Evolutionary conservation across 164 flowering plant genomes (phyloP), one percentile per base, ranked within the genome.

Genomic region (Stephania yunnanensis): DNA sequence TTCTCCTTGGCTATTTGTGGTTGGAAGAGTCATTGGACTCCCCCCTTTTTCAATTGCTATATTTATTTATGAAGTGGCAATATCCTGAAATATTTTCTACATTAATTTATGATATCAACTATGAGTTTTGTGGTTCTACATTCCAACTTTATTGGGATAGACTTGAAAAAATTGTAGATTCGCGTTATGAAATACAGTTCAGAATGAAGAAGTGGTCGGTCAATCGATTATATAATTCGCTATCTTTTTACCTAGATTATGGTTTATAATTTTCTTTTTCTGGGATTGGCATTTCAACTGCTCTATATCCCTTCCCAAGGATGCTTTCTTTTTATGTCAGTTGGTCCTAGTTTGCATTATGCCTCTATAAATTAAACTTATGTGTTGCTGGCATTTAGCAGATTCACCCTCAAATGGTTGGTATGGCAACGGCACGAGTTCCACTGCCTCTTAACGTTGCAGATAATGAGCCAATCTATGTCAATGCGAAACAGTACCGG

Each of bases 401-500:
- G 88, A 80, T 88, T 48, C 92, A 86, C 80, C 82, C 89, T 9
- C 94, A 88, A 78, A 77, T 88, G 82, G 63, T 87, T 82, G 90
- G 90, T 31, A 69, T 85, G 68, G 68, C 85, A 19, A 78, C 91
- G 50, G 77, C 86, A 13, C 84, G 94, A 75, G 85, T 94, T 25
- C 91, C 92, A 19, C 78, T 94, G 63, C 98, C 93, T 17, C 81
- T 80, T 76, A 89, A 86, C 73, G 63, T 90, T 66, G 80, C 90
- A 15, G 92, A 92, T 63, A 92, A 91, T 64, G 93, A 88, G 25
- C 96, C 98, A 64, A 87, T 93, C 22, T 93, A 78, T 80, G 98
- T 93, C 48, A 93, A 93, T 81, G 89, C 97, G 8, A 90, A 90
- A 78, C 98, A 94, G 72, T 94, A 89, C 78, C 85, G 85, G 76